phyloP scores from a whole-genome alignment of 768 basidiomycete genomes.

The Xanthoconium purpureum region DNA sequence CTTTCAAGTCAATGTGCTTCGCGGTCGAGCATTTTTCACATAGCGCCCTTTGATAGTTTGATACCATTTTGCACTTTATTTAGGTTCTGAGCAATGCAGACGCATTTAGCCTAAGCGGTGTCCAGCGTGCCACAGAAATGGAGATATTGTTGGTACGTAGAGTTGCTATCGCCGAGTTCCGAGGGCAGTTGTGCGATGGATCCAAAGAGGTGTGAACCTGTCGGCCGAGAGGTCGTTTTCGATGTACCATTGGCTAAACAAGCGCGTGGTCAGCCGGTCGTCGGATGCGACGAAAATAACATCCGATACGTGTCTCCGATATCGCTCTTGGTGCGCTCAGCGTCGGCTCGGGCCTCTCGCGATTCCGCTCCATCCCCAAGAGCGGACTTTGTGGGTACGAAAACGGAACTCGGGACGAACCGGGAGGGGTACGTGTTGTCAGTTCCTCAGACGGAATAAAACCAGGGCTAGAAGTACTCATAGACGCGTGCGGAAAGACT shows the following conservation, averaged over 20 bases:
- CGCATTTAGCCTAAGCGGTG: background rate
- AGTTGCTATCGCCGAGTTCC: background rate
- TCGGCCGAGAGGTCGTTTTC: no score
- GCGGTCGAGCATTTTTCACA: background rate
- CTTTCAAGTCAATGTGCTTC: background rate
- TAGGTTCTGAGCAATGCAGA: background rate
- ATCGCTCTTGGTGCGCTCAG: background rate
- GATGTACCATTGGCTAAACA: no score
- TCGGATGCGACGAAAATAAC: conserved; percentile 1
- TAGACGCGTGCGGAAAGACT: conserved; percentile 18
- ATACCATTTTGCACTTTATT: conserved; percentile 1
- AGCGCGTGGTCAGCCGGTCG: background rate
- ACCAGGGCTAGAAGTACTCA: background rate
- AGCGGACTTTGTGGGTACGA: background rate
- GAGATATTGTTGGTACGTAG: background rate
- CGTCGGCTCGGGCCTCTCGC: background rate
- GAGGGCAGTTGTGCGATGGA: background rate
- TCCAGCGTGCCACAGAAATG: background rate
- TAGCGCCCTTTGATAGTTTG: background rate
- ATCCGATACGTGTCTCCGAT: background rate
- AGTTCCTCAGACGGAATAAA: no score
- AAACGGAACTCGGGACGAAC: conserved; percentile 15
- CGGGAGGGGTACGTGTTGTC: background rate
- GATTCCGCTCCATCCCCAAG: conserved; percentile 1
- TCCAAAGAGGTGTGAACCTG: no score